Percentiles rank a stretch among this genome's conserved stretches.
phyloP scores from a whole-genome alignment of 192 early-diverging fungal species.

The Dispira simplex region DNA sequence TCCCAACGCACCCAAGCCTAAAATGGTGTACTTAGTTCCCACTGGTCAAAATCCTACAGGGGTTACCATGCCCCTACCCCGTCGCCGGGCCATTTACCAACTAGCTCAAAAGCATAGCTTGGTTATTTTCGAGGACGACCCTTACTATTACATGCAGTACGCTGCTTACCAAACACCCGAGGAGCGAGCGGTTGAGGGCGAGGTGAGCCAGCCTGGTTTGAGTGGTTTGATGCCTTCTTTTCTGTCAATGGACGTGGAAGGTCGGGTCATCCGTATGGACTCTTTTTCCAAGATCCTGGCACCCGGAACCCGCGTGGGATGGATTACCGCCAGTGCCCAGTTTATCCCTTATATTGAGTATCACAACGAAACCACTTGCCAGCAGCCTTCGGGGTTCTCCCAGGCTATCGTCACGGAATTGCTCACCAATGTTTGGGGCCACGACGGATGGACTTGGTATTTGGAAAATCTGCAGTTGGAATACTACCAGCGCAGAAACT shows the following conservation, averaged over 20 bases:
- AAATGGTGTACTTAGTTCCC: constrained; percentile 66
- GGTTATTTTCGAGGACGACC: constrained; percentile 92
- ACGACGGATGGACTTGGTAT: constrained; percentile 62
- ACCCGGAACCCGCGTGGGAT: constrained; percentile 73
- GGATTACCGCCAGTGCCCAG: constrained; percentile 47
- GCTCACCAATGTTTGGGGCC: constrained; percentile 61
- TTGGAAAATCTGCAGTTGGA: constrained; percentile 47
- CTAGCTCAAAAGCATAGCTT: constrained; percentile 60
- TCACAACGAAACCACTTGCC: constrained; percentile 62
- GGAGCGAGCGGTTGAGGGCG: background rate
- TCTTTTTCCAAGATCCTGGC: constrained; percentile 86
- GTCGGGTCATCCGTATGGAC: constrained; percentile 81
- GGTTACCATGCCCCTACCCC: constrained; percentile 50
- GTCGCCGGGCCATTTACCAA: constrained; percentile 64
- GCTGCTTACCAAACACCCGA: constrained; percentile 16
- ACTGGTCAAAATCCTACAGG: constrained; percentile 88
- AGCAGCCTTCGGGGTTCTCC: constrained; percentile 71
- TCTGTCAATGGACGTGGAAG: constrained; percentile 76
- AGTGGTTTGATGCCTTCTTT: constrained; percentile 44
- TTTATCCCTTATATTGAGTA: constrained; percentile 69
- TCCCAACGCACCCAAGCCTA: constrained; percentile 22
- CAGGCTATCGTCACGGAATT: constrained; percentile 62
- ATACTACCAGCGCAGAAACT: constrained; percentile 52
- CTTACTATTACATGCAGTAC: constrained; percentile 86
- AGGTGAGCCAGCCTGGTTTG: constrained; percentile 14